Percentiles rank a stretch among this genome's conserved stretches.
Evolutionary conservation across 306 rosid species (phyloP).

Genomic region (Trifolium pratense): DNA sequence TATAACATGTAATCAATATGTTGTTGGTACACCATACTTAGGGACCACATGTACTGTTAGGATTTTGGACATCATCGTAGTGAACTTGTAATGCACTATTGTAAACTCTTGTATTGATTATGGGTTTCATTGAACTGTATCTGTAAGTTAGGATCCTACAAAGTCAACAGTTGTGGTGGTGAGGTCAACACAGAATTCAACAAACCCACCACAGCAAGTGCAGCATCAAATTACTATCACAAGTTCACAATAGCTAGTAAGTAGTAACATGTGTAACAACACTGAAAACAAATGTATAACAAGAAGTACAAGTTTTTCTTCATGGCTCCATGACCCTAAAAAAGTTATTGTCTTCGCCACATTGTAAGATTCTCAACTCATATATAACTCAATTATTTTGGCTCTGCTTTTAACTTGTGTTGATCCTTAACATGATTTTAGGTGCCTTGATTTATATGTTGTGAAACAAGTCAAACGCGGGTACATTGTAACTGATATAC

Average conservation of each 20-base stretch:
- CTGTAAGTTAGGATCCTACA: conserved; percentile 57
- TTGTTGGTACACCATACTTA: conserved; percentile 29
- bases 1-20: conserved; percentile 10
- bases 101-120: too few relatives aligned
- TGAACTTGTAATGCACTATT: background rate
- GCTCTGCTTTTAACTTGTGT: too few relatives aligned
- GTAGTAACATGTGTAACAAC: conserved; percentile 38
- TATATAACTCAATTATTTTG: too few relatives aligned
- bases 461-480: conserved; percentile 78
- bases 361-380: conserved; percentile 57
- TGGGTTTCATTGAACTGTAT: conserved; percentile 46
- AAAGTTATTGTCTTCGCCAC: conserved; percentile 87
- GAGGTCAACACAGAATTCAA: conserved; percentile 59
- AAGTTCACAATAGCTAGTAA: conserved; percentile 40
- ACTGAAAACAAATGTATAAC: conserved; percentile 56
- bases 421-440: background rate
- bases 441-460: conserved; percentile 5
- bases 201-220: conserved; percentile 49
- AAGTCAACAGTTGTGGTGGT: conserved; percentile 45
- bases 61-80: conserved; percentile 31
- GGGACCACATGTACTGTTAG: conserved; percentile 40
- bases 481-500: conserved; percentile 79
- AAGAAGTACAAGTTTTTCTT: conserved; percentile 64
- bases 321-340: conserved; percentile 79
- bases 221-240: conserved; percentile 84